Evolutionary conservation across 768 basidiomycete species (phyloP).

Genomic region (Xerocomellus chrysenteron): DNA sequence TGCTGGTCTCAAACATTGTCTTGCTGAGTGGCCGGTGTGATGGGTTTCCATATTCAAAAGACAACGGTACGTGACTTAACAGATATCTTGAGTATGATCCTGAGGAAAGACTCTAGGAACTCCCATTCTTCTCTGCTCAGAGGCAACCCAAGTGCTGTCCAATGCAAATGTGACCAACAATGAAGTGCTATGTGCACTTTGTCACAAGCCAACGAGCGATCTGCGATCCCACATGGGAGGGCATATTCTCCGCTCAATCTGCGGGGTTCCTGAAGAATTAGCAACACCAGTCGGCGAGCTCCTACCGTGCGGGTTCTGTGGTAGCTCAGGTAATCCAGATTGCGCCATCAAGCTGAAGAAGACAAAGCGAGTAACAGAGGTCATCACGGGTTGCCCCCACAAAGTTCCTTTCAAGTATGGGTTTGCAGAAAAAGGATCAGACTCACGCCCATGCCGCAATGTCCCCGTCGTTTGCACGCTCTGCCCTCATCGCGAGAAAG

Average conservation of each 20-base stretch:
- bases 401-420: not conserved
- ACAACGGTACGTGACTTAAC: not conserved
- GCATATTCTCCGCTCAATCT: too few relatives aligned
- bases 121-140: not conserved
- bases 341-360: not conserved
- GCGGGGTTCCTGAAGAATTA: too few relatives aligned
- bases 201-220: too few relatives aligned
- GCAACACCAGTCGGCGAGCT: not conserved
- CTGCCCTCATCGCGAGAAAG: not conserved
- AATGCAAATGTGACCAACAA: too few relatives aligned
- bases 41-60: not conserved
- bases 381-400: not conserved
- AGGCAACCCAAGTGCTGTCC: not conserved
- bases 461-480: not conserved
- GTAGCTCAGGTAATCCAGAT: not conserved
- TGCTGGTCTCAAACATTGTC: not conserved
- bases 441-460: not conserved
- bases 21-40: not conserved
- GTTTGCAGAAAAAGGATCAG: not conserved
- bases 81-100: not conserved
- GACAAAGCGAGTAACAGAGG: not conserved
- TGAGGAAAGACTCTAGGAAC: not conserved
- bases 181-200: too few relatives aligned
- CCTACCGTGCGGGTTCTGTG: not conserved
- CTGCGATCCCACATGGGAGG: too few relatives aligned